Evolutionary conservation across 345 rosid species (phyloP).

Genomic region (Luvunga scandens): DNA sequence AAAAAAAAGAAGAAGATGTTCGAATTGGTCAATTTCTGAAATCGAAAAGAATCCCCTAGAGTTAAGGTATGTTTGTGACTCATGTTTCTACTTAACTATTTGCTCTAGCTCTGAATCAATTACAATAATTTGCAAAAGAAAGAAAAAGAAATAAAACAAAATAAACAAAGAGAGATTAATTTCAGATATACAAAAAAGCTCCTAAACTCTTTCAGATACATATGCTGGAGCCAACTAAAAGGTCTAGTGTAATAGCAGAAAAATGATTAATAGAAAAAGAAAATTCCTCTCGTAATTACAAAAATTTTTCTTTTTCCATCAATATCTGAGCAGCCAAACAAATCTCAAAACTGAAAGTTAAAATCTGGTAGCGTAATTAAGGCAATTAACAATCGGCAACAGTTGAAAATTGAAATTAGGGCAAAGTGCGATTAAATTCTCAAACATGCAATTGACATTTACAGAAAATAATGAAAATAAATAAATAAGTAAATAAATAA

Average conservation of each 20-base stretch:
- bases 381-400: not conserved
- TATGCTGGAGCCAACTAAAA: not conserved
- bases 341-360: not conserved
- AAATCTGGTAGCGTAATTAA: not conserved
- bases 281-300: not conserved
- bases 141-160: too few species aligned
- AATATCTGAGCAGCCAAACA: not conserved
- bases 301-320: not conserved
- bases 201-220: not conserved
- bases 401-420: not conserved
- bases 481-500: not conserved
- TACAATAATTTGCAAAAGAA: not conserved
- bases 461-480: not conserved
- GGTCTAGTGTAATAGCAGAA: not conserved
- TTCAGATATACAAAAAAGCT: not conserved
- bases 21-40: not conserved
- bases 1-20: too few species aligned
- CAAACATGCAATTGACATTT: not conserved
- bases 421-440: not conserved
- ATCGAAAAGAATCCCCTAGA: not conserved
- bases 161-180: not conserved
- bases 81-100: not conserved
- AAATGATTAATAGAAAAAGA: not conserved
- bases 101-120: not conserved
- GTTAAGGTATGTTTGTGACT: not conserved